These are phyloP conservation scores for Mallotus nudiflorus DNA, from an alignment of 345 rosid genomes.

Conservation along the genomic window DNA sequence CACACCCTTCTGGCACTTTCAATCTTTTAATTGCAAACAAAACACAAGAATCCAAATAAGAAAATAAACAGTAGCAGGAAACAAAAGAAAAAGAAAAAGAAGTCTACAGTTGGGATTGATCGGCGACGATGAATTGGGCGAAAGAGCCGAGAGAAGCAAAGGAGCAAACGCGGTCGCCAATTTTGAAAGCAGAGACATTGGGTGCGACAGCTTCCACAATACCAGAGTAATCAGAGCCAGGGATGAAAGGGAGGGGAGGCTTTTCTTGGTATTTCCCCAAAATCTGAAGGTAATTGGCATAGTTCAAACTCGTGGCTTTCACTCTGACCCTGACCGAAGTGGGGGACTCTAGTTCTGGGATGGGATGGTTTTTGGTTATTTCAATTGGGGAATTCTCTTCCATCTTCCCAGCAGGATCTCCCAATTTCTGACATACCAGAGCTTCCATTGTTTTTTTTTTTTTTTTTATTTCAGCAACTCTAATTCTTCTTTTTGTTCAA, in stretches of 20 bases:
- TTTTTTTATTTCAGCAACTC: too few relatives aligned
- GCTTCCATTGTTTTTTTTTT: slow-evolving; percentile 94
- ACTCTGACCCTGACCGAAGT: slow-evolving; percentile 74
- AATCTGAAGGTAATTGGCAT: slow-evolving; percentile 88
- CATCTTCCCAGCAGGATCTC: slow-evolving; percentile 80
- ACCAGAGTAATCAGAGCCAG: slow-evolving; percentile 93
- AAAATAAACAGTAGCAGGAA: background rate
- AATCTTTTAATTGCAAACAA: background rate
- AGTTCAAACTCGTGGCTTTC: slow-evolving; percentile 93
- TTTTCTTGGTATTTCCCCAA: slow-evolving; percentile 89
- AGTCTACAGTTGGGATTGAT: slow-evolving; percentile 56
- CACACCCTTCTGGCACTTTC: slow-evolving; percentile 78
- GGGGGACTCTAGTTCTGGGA: slow-evolving; percentile 59
- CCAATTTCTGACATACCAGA: slow-evolving; percentile 65
- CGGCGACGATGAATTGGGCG: slow-evolving; percentile 83
- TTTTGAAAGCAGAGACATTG: slow-evolving; percentile 56
- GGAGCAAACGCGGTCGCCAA: slow-evolving; percentile 84
- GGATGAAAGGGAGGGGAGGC: slow-evolving; percentile 77
- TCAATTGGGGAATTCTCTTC: slow-evolving; percentile 46
- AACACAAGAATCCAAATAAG: background rate
- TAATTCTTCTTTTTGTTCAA: too few relatives aligned
- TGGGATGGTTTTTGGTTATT: slow-evolving; percentile 42
- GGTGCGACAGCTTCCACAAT: slow-evolving; percentile 64
- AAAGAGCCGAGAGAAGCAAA: slow-evolving; percentile 63
- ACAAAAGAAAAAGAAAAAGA: background rate